A percentile compares a stretch with the other conserved stretches of the same genome.
Evolutionary conservation across 2,329 filamentous ascomycete species (phyloP).

Genomic region (Monilinia fructigena): DNA sequence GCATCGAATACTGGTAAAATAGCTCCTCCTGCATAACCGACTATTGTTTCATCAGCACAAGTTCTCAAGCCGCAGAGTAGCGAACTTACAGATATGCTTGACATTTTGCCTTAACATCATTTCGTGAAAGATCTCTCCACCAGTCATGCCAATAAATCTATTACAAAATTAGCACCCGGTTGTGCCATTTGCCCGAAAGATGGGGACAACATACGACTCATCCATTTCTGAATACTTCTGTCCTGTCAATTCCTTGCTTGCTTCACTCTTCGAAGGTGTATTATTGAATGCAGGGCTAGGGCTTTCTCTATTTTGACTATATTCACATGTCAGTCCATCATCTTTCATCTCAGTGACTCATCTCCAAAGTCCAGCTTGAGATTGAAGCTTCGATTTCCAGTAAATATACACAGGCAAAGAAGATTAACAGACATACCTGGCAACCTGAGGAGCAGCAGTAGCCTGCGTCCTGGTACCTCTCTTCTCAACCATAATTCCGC

Average conservation of each 20-base stretch:
- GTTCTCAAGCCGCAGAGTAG: slow-evolving; percentile 3
- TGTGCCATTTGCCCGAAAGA: slow-evolving; percentile 22
- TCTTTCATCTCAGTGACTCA: slow-evolving; percentile 11
- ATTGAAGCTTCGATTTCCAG: neutral
- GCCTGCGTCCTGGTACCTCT: slow-evolving; percentile 47
- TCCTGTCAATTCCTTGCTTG: slow-evolving; percentile 51
- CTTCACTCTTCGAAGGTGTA: slow-evolving; percentile 43
- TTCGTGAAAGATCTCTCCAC: slow-evolving; percentile 96
- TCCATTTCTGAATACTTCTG: slow-evolving; percentile 65
- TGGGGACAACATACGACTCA: slow-evolving; percentile 64
- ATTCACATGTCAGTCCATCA: slow-evolving; percentile 8
- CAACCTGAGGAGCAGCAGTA: slow-evolving; percentile 42
- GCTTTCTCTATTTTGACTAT: slow-evolving; percentile 55
- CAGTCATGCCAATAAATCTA: slow-evolving; percentile 89
- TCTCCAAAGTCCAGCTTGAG: neutral
- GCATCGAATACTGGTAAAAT: slow-evolving; percentile 98
- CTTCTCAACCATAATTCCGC: slow-evolving; percentile 35
- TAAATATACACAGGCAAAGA: neutral
- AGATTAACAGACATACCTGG: slow-evolving; percentile 32
- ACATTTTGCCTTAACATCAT: slow-evolving; percentile 96
- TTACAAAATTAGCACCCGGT: slow-evolving; percentile 14
- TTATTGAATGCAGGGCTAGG: slow-evolving; percentile 64
- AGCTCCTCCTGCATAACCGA: slow-evolving; percentile 90
- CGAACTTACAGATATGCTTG: slow-evolving; percentile 84
- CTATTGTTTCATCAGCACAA: slow-evolving; percentile 44